Evolutionary conservation across 225 moss, liverwort and hornwort genomes (phyloP).

Genomic region (Marchantia paleacea): DNA sequence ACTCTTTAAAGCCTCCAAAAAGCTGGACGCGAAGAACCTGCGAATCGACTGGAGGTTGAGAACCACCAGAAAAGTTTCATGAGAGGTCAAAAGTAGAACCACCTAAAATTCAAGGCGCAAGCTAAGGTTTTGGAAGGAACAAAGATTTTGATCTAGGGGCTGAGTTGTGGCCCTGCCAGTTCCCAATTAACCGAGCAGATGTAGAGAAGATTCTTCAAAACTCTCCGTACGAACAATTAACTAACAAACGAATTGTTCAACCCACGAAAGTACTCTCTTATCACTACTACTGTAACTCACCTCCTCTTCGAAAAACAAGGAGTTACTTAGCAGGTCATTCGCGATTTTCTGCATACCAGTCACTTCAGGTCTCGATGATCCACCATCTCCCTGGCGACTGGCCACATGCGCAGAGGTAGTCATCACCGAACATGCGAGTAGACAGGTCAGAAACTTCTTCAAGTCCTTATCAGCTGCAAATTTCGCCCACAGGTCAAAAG

Average conservation of each 20-base stretch:
- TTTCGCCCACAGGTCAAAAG: conserved; percentile 76
- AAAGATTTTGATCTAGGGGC: too few relatives aligned
- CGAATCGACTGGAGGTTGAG: conserved; percentile 56
- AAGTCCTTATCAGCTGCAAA: conserved; percentile 58
- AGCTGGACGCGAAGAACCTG: conserved; percentile 58
- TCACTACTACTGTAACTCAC: conserved; percentile 31
- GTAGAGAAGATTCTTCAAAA: too few relatives aligned
- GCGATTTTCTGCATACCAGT: conserved; percentile 39
- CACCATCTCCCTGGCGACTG: not conserved
- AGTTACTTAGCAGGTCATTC: conserved; percentile 46
- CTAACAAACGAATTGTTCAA: not conserved
- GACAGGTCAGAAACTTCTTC: conserved; percentile 41
- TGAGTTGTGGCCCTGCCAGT: too few relatives aligned
- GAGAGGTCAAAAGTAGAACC: not conserved
- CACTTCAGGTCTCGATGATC: not conserved
- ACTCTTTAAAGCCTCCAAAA: conserved; percentile 59
- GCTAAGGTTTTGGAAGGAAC: too few relatives aligned
- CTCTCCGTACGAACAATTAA: too few relatives aligned
- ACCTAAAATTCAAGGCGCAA: not conserved
- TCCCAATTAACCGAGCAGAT: too few relatives aligned
- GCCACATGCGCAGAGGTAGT: not conserved
- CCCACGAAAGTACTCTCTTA: not conserved
- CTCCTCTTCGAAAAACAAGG: conserved; percentile 80
- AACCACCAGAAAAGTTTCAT: not conserved
- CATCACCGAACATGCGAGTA: conserved; percentile 18